These are phyloP conservation scores for Microsporum canis DNA, from an alignment of 2,329 filamentous ascomycete genomes.

Conservation along the genomic window DNA sequence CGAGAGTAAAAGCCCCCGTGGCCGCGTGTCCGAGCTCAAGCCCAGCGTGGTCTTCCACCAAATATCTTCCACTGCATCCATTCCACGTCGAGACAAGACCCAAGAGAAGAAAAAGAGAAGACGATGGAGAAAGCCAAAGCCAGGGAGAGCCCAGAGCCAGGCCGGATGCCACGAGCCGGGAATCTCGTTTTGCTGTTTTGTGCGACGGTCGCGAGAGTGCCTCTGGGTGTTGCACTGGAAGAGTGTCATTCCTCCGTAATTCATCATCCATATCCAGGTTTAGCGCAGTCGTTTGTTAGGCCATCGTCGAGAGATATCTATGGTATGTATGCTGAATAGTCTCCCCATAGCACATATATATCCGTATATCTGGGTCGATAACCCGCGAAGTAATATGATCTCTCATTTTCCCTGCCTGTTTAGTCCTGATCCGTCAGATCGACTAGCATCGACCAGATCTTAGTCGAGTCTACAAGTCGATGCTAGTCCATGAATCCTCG, in stretches of 20 bases:
- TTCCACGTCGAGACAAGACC: neutral
- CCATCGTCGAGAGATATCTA: too few species aligned
- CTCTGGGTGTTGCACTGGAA: neutral
- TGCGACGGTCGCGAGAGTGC: neutral
- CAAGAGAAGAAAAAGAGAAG: neutral
- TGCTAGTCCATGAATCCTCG: too few species aligned
- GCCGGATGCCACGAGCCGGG: neutral
- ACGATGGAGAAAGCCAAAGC: neutral
- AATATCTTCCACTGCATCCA: neutral
- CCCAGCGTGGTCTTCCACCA: neutral
- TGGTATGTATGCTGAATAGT: too few species aligned
- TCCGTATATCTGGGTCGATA: too few species aligned
- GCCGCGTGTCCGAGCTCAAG: slow-evolving; percentile 1
- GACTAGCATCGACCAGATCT: neutral
- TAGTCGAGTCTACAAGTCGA: too few species aligned
- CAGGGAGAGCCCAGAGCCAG: neutral
- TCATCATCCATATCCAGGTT: neutral
- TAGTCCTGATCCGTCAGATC: neutral
- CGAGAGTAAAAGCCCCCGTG: neutral
- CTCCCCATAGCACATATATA: too few species aligned
- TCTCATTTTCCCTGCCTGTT: neutral
- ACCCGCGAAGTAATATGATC: neutral
- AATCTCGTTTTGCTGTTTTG: slow-evolving; percentile 2
- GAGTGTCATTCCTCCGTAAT: neutral
- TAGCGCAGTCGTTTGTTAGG: neutral